A percentile compares a stretch with the other conserved stretches of the same genome.
Evolutionary conservation across 2,329 filamentous ascomycete species (phyloP).

Genomic region (Ambrosiella cleistominuta): DNA sequence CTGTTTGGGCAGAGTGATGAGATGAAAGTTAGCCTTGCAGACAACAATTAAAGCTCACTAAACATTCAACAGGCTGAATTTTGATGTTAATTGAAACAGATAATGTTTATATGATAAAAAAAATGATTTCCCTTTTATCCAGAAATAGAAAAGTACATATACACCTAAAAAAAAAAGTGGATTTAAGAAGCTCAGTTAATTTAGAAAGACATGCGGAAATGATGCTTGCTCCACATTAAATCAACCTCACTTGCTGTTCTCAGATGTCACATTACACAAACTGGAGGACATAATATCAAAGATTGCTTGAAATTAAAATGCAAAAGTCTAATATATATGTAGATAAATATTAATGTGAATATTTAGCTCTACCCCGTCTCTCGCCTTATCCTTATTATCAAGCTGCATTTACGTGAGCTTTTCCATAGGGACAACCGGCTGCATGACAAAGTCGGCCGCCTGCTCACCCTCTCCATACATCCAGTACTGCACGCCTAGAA

Average conservation of each 20-base stretch:
- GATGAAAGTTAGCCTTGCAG: no score
- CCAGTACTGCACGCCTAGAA: slow-evolving; percentile 58
- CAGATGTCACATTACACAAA: not conserved
- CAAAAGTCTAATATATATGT: not conserved
- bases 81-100: no score
- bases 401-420: slow-evolving; percentile 8
- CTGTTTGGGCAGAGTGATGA: no score
- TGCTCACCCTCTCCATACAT: slow-evolving; percentile 35
- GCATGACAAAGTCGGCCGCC: slow-evolving; percentile 11
- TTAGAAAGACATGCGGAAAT: not conserved
- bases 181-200: not conserved
- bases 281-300: not conserved
- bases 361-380: not conserved
- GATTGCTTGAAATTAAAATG: not conserved
- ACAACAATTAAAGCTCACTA: no score
- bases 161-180: not conserved
- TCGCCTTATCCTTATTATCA: not conserved
- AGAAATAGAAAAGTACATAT: not conserved
- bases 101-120: no score
- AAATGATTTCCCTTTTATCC: no score
- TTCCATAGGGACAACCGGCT: slow-evolving; percentile 9
- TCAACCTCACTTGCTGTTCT: not conserved
- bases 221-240: not conserved
- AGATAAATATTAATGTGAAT: not conserved
- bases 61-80: no score